Conservation (phyloP, 2,329 filamentous ascomycete genomes). For the Pleomassaria siparia region DNA sequence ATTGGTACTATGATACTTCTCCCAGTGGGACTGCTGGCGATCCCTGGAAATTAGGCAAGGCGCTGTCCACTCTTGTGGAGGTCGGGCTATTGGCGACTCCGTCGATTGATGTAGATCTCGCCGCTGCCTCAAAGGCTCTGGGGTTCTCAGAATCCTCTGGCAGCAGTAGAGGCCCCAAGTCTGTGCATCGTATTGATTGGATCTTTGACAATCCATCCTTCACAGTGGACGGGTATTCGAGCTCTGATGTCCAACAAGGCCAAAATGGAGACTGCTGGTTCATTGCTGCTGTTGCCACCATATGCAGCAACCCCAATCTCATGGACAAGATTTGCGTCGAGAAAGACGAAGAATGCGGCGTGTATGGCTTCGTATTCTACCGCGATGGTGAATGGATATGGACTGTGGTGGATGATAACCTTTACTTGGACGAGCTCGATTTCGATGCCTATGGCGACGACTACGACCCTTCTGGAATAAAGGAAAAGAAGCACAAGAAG, state of each 20-base stretch:
- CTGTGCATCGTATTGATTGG: constrained; percentile 55
- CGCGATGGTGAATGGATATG: constrained; percentile 72
- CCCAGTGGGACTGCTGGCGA: constrained; percentile 28
- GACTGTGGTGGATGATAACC: constrained; percentile 86
- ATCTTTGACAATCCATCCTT: constrained; percentile 77
- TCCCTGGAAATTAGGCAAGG: constrained; percentile 19
- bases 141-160: constrained; percentile 23
- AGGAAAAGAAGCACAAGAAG: constrained; percentile 64
- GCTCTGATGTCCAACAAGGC: constrained; percentile 78
- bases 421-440: constrained; percentile 75
- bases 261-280: constrained; percentile 83
- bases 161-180: constrained; percentile 15
- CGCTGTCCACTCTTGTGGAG: constrained; percentile 26
- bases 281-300: constrained; percentile 74
- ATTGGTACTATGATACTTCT: constrained; percentile 56
- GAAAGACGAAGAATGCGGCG: constrained; percentile 70
- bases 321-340: constrained; percentile 75
- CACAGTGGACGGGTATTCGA: constrained; percentile 72
- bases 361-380: constrained; percentile 84
- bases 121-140: constrained; percentile 65
- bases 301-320: constrained; percentile 69
- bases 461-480: constrained; percentile 61
- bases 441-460: constrained; percentile 72
- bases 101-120: constrained; percentile 20
- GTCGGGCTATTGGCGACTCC: constrained; percentile 23